A percentile compares a stretch with the other conserved stretches of the same genome.
phyloP scores from a whole-genome alignment of 169 alveolate genomes.

The Cystoisospora suis region DNA sequence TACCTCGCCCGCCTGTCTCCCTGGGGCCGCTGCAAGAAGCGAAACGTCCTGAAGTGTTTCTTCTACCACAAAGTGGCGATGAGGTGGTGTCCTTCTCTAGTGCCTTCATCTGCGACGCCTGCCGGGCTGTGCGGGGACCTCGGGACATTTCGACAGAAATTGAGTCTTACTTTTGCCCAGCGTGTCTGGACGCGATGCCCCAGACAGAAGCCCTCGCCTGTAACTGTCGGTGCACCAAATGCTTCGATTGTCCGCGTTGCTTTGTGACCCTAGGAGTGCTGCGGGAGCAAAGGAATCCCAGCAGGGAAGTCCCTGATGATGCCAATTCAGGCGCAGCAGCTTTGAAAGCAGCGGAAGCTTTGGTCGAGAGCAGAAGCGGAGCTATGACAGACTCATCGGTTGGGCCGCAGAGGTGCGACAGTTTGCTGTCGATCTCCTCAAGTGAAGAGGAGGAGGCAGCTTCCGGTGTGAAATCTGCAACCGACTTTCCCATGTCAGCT shows the following conservation, averaged over 20 bases:
- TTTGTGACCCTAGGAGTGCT: neutral
- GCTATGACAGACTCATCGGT: neutral
- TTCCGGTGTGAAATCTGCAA: neutral
- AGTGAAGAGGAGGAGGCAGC: constrained; percentile 18
- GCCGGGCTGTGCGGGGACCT: constrained; percentile 24
- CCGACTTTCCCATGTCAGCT: too few relatives aligned
- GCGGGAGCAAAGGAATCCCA: neutral
- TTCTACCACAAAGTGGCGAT: neutral
- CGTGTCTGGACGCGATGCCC: constrained; percentile 39
- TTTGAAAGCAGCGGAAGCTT: neutral
- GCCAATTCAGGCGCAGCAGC: neutral
- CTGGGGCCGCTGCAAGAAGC: neutral
- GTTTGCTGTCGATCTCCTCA: constrained; percentile 45
- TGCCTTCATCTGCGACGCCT: constrained; percentile 15
- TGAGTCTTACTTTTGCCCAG: constrained; percentile 47
- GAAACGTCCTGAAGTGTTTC: neutral
- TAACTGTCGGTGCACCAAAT: constrained; percentile 56
- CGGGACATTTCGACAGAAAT: constrained; percentile 28
- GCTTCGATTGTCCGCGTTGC: constrained; percentile 59
- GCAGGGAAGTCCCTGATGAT: neutral
- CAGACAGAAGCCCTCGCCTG: constrained; percentile 48
- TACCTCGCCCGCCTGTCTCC: neutral
- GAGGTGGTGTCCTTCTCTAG: neutral
- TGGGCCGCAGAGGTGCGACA: constrained; percentile 62
- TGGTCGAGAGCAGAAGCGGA: neutral